Base-by-base conservation (phyloP, 306 rosid genomes). In the Pueraria montana region DNA sequence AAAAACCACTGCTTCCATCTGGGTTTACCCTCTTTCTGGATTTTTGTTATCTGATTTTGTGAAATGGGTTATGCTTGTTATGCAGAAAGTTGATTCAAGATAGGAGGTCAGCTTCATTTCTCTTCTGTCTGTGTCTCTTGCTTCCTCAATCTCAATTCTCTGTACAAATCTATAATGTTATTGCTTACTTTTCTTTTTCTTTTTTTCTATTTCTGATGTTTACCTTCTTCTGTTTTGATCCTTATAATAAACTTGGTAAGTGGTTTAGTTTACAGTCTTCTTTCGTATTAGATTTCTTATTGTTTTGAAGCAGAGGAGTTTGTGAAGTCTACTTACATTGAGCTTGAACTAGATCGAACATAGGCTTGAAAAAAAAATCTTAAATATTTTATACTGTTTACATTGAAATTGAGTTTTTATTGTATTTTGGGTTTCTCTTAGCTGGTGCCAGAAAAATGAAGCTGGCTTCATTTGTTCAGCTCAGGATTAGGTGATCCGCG, bases 31-130 rank as follows among this genome's bases (percentile, higher is more conserved):
- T 30, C 77, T 85, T 70, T 74, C 45, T 55, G 50, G 80, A 73
- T 86, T 58, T 71, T 42, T 58, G 17, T 77, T 0, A 46, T 84
- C 91, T 85, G 80, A 83, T 84, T 77, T 43, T 72, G 80, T 67
- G 38, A 55, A 71, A 80, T 82, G 87, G 81, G 68, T 53, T 76
- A 13, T 59, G 30, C 82, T 78, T 81, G 27, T 74, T 83, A 74
- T 78, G 86, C 86, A 75, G 56, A 72, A 55, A 63, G 27, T 61
- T 52, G 78, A 80, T 82, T 74, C 75, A 78, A 63, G 45, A 34
- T 55, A 65, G 71, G 11, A 87, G 91, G 94, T 89, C 20, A 82
- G 87, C 86, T 77, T 81, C 78, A 70, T 85, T 59, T 78, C 65
- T 74, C 63, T 85, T 78, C 50, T 50, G 24, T 58, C 43, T 27